phyloP scores from a whole-genome alignment of 139 green algal species.

The Picochlorum sp. region DNA sequence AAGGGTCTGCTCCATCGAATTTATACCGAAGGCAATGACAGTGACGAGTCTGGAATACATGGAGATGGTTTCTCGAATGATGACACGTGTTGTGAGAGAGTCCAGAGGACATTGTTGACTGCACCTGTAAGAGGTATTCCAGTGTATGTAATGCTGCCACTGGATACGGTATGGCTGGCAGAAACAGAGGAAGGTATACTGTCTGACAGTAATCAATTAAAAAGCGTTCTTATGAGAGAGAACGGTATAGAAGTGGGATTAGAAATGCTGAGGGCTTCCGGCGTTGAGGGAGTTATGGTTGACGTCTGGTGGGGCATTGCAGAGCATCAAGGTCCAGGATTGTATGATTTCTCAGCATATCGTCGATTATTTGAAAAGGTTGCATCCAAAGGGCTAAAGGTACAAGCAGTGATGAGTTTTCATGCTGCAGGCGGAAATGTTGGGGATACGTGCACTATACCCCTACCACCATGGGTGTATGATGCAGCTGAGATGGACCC shows the following conservation, averaged over 20 bases:
- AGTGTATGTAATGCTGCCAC: conserved; percentile 97
- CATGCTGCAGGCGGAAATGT: conserved; percentile 87
- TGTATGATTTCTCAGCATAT: conserved; percentile 86
- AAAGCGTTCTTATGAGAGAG: conserved; percentile 69
- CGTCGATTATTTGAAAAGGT: conserved; percentile 48
- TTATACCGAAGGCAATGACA: conserved; percentile 9
- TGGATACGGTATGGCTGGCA: conserved; percentile 95
- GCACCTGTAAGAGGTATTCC: conserved; percentile 44
- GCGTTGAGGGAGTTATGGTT: conserved; percentile 85
- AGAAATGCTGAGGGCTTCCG: conserved; percentile 69
- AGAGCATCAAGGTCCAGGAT: conserved; percentile 55
- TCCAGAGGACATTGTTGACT: conserved; percentile 3
- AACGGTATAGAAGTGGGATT: conserved; percentile 69
- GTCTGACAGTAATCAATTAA: conserved; percentile 40
- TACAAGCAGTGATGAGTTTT: conserved; percentile 88
- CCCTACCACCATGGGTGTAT: conserved; percentile 89
- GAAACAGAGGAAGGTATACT: conserved; percentile 12
- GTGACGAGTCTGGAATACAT: not conserved
- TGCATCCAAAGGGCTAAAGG: conserved; percentile 42
- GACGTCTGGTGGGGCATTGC: conserved; percentile 90
- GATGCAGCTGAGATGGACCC: conserved; percentile 77
- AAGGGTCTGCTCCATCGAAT: conserved; percentile 14
- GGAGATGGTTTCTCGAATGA: not conserved
- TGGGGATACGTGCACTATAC: conserved; percentile 85
- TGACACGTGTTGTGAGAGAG: not conserved